Evolutionary conservation across 768 basidiomycete species (phyloP), one percentile per base, ranked within the genome.

Genomic region (Leccinum uliginosum): DNA sequence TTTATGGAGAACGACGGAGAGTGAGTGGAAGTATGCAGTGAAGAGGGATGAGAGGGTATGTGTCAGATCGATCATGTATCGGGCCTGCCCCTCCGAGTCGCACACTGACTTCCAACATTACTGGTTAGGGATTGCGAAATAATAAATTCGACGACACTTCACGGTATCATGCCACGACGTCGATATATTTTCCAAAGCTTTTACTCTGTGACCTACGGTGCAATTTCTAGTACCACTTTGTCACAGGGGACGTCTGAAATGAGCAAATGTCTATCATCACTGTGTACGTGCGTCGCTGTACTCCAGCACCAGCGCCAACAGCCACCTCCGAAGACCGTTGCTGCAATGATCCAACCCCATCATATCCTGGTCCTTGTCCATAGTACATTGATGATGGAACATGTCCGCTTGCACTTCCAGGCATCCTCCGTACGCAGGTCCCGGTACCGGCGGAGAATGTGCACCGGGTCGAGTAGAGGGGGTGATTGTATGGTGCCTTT

Each of bases 321-420:
- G 26, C 59, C 67, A 71, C 71, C 43, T 64, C 69, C 54, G 66
- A 67, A 46, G 73, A 70, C 6, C 69, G 69, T 23, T 70, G 59
- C 48, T 71, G 67, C 32, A 73, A 46, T 10, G 49, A 24, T 43
- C 60, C 66, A n/a, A 66, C 60, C n/a, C 58, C 58, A 19, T 71
- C 67, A 29, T 67, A 66, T 10, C 59, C 66, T 29, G 59, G 12
- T 27, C 40, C 60, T 49, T 57, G 60, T 45, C 59, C 70, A 23
- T 67, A n/a, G n/a, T n/a, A 55, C 11, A 47, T 54, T 17, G 60
- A 30, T 30, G 10, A 30, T 30, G 29, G 14, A 43, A 10, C 50
- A 32, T 70, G 66, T 24, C 56, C 64, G 50, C 50, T 62, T n/a
- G 32, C 62, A 51, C 62, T 69, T 10, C 63, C 69, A 4, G 57